A percentile compares a stretch with the other conserved stretches of the same genome.
Evolutionary conservation across 495 filamentous ascomycete genomes (phyloP).

Genomic region (Astrothelium macrocarpum): DNA sequence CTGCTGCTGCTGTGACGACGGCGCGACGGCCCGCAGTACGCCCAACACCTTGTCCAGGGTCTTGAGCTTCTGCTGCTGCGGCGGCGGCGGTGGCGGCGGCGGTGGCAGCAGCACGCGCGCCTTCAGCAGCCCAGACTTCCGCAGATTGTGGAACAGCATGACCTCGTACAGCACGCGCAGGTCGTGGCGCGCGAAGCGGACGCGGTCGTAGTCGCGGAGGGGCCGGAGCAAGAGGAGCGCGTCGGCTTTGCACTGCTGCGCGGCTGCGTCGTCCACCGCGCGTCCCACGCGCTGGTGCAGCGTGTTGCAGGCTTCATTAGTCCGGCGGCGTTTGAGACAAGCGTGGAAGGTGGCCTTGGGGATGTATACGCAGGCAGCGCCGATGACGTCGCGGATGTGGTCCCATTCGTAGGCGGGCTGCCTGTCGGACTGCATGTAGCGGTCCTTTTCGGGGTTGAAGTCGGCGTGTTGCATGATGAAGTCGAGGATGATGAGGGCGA

Average conservation of each 20-base stretch:
- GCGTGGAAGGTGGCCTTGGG: background rate
- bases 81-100: no score
- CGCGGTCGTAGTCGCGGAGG: no score
- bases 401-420: background rate
- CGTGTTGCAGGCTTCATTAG: background rate
- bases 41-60: no score
- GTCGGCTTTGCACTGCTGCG: no score
- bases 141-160: background rate
- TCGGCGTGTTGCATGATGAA: background rate
- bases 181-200: background rate
- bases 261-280: background rate
- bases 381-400: background rate
- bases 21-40: no score
- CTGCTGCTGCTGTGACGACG: no score
- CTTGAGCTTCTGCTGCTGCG: no score
- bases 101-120: no score
- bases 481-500: constrained; percentile 2
- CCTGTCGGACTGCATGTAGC: background rate
- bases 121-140: background rate
- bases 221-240: no score
- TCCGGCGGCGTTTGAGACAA: background rate
- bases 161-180: background rate
- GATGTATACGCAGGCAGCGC: background rate
- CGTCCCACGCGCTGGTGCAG: background rate
- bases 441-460: background rate